These are phyloP conservation scores for Acanthamoeba culbertsoni DNA, from an alignment of 208 protist genomes.

Conservation along the genomic window DNA sequence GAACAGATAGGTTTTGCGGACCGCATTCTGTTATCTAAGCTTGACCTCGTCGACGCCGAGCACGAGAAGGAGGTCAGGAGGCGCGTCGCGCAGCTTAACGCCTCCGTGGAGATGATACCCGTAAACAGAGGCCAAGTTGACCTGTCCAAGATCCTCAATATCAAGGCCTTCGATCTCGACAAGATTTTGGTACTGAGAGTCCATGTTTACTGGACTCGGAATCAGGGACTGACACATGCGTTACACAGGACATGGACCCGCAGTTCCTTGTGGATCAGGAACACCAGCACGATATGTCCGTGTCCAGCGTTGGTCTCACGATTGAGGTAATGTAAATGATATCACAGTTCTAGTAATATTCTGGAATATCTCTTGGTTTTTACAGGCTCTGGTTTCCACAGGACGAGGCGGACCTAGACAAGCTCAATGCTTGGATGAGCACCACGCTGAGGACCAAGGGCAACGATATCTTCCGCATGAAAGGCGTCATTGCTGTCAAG, in stretches of 20 bases:
- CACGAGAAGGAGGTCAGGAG: not conserved
- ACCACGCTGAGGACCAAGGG: not conserved
- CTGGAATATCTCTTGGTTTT: no score
- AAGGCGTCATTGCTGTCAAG: constrained; percentile 65
- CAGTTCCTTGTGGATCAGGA: constrained; percentile 30
- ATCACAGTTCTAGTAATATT: no score
- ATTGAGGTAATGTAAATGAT: no score
- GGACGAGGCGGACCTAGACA: constrained; percentile 17
- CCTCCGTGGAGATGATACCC: not conserved
- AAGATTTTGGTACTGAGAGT: not conserved
- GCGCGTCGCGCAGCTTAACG: constrained; percentile 57
- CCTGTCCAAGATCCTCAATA: constrained; percentile 60
- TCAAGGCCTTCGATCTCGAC: constrained; percentile 67
- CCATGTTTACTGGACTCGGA: not conserved
- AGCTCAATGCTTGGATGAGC: not conserved
- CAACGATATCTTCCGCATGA: constrained; percentile 69
- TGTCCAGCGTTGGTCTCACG: not conserved
- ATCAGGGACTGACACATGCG: not conserved
- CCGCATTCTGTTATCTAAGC: constrained; percentile 70
- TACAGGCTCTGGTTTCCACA: not conserved
- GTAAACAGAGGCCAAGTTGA: constrained; percentile 2
- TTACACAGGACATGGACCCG: constrained; percentile 2
- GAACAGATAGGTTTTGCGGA: constrained; percentile 72
- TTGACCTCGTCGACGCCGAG: constrained; percentile 65
- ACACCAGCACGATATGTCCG: constrained; percentile 63